phyloP scores from a whole-genome alignment of 1,284 basidiomycete genomes.

The Blastosporella zonata region DNA sequence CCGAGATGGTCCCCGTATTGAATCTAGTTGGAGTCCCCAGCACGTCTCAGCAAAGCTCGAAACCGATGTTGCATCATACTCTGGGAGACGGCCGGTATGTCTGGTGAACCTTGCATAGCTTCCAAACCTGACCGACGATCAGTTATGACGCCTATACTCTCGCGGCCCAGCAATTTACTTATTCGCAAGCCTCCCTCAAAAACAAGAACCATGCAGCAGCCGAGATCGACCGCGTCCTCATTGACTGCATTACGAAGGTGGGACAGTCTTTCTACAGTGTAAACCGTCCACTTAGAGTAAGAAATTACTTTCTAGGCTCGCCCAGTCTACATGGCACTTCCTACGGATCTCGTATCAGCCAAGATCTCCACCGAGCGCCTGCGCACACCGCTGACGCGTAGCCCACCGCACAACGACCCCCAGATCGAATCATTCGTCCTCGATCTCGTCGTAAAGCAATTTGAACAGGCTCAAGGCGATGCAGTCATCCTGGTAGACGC shows the following conservation, averaged over 20 bases:
- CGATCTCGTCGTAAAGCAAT: slow-evolving; percentile 64
- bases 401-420: slow-evolving; percentile 50
- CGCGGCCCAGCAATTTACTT: slow-evolving; percentile 76
- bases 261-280: slow-evolving; percentile 12
- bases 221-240: slow-evolving; percentile 82
- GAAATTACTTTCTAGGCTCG: slow-evolving; percentile 57
- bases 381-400: slow-evolving; percentile 56
- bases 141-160: slow-evolving; percentile 78
- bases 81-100: slow-evolving; percentile 76
- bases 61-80: slow-evolving; percentile 80
- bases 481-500: slow-evolving; percentile 87
- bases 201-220: slow-evolving; percentile 52
- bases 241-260: slow-evolving; percentile 66
- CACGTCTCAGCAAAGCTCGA: slow-evolving; percentile 66
- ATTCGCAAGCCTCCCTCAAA: slow-evolving; percentile 62
- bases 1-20: slow-evolving; percentile 89
- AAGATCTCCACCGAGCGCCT: slow-evolving; percentile 70
- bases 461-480: slow-evolving; percentile 60
- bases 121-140: slow-evolving; percentile 5
- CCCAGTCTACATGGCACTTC: slow-evolving; percentile 87
- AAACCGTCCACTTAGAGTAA: background rate
- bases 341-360: slow-evolving; percentile 77
- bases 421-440: slow-evolving; percentile 73
- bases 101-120: background rate
- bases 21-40: slow-evolving; percentile 90